Conservation (phyloP, 1,139 yeast genomes). For the Kodamaea sp. region DNA sequence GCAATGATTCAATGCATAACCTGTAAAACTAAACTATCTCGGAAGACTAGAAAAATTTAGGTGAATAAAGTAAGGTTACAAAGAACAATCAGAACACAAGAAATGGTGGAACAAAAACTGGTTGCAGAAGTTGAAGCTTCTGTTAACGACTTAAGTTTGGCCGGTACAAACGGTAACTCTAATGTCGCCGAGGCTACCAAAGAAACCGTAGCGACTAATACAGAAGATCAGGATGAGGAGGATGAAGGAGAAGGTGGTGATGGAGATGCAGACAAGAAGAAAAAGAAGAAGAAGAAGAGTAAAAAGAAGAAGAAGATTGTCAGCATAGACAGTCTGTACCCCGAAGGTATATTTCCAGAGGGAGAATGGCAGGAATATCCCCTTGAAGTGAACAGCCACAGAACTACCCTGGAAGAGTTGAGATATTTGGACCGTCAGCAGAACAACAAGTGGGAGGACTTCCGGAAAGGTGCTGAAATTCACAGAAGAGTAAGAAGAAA, state of each 20-base stretch:
- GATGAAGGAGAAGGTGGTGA: slow-evolving; percentile 34
- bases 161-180: too few species aligned
- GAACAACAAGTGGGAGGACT: slow-evolving; percentile 74
- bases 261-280: slow-evolving; percentile 10
- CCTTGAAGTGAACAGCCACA: slow-evolving; percentile 68
- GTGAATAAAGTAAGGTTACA: too few species aligned
- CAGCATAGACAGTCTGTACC: slow-evolving; percentile 66
- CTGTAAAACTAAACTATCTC: too few species aligned
- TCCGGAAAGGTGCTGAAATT: slow-evolving; percentile 94
- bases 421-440: slow-evolving; percentile 74
- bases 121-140: neutral
- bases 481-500: slow-evolving; percentile 88
- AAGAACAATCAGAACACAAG: too few species aligned
- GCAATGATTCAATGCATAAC: too few species aligned
- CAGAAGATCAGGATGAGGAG: slow-evolving; percentile 22
- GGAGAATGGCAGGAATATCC: slow-evolving; percentile 84
- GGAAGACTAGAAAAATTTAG: neutral
- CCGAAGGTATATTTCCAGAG: slow-evolving; percentile 78
- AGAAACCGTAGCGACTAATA: slow-evolving; percentile 3
- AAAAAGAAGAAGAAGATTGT: slow-evolving; percentile 52
- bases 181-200: neutral
- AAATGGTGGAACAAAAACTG: neutral
- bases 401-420: slow-evolving; percentile 85
- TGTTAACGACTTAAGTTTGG: neutral
- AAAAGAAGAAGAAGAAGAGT: slow-evolving; percentile 27